These are phyloP conservation scores for Sclerotinia minor DNA, from an alignment of 2,329 filamentous ascomycete species.

Conservation along the genomic window DNA sequence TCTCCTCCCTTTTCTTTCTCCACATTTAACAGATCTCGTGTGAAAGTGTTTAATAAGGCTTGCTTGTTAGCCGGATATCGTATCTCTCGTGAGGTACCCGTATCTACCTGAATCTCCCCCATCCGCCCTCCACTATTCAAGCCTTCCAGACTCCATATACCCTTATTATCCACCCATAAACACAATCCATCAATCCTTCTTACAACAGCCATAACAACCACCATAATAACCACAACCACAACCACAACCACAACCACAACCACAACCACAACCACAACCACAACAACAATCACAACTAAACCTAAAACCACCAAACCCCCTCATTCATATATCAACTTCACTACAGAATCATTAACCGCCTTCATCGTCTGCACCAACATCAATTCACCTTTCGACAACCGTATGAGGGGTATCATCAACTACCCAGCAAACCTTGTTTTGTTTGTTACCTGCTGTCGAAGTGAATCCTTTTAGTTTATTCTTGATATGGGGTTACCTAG, in stretches of 20 bases:
- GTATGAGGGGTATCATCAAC: neutral
- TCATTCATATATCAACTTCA: neutral
- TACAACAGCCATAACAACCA: neutral
- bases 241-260: neutral
- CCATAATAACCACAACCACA: neutral
- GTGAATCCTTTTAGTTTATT: neutral
- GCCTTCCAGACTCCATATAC: neutral
- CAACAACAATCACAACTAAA: neutral
- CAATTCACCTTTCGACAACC: neutral
- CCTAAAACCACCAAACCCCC: neutral
- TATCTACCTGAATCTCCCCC: neutral
- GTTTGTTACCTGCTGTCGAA: neutral
- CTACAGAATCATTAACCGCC: neutral
- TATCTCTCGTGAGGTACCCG: neutral
- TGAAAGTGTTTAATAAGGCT: neutral
- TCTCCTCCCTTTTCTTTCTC: neutral
- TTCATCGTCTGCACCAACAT: neutral
- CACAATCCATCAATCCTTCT: no score
- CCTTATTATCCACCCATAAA: no score
- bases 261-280: neutral
- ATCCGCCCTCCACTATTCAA: slow-evolving; percentile 12
- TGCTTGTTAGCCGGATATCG: neutral
- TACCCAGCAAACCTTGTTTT: neutral
- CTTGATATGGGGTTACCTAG: slow-evolving; percentile 4
- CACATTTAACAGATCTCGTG: neutral